Conservation (phyloP, 352 stramenopile genomes). For the Phytophthora litchii region DNA sequence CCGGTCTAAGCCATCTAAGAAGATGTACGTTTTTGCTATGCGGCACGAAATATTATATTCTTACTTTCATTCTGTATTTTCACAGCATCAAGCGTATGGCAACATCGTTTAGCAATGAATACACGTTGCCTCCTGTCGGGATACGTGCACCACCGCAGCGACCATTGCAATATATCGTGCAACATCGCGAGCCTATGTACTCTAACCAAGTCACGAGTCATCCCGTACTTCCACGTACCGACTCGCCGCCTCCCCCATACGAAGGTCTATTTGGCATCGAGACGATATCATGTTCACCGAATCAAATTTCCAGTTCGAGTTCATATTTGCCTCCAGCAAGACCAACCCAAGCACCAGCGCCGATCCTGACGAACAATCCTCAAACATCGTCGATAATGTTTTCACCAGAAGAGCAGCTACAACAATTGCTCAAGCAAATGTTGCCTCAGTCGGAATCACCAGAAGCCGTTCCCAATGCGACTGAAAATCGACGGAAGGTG, state of each 20-base stretch:
- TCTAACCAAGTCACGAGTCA: constrained; percentile 26
- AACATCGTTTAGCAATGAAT: constrained; percentile 15
- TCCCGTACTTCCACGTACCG: constrained; percentile 21
- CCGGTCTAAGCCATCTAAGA: constrained; percentile 24
- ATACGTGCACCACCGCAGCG: constrained; percentile 19
- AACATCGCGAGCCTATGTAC: constrained; percentile 4
- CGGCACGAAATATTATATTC: not conserved
- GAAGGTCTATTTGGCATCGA: constrained; percentile 73
- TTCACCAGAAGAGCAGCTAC: constrained; percentile 57
- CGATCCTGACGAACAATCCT: not conserved
- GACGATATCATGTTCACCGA: constrained; percentile 40
- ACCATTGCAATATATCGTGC: constrained; percentile 31
- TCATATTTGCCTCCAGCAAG: constrained; percentile 13
- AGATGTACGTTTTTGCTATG: constrained; percentile 17
- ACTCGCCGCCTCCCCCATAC: constrained; percentile 56
- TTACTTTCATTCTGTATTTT: not conserved
- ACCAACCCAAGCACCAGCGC: constrained; percentile 2
- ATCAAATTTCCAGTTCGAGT: constrained; percentile 7
- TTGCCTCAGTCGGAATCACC: constrained; percentile 23
- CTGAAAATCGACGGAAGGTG: constrained; percentile 8
- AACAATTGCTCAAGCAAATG: constrained; percentile 60
- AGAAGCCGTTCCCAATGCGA: not conserved
- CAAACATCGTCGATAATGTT: not conserved
- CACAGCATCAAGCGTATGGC: constrained; percentile 14
- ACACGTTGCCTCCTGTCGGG: constrained; percentile 32